A percentile compares a stretch with the other conserved stretches of the same genome.
Conservation (phyloP, 805 yeast species). For the Limtongia smithiae region DNA sequence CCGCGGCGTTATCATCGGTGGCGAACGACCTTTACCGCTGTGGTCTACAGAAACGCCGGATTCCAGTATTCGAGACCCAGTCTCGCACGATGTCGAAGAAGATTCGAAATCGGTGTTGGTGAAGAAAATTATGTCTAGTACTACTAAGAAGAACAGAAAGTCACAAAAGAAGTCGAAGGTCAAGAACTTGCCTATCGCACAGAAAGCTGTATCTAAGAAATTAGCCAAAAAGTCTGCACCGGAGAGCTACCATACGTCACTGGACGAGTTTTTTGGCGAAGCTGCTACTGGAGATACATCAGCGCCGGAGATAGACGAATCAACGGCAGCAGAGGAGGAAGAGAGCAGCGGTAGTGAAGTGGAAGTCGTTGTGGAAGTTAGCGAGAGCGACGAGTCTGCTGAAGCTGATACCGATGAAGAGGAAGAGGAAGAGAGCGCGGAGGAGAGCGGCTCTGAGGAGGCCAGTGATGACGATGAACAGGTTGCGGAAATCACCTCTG, state of each 20-base stretch:
- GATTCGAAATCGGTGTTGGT: neutral
- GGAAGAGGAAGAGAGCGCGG: slow-evolving; percentile 39
- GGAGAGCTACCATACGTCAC: slow-evolving; percentile 29
- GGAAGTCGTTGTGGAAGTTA: slow-evolving; percentile 35
- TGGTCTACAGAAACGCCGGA: slow-evolving; percentile 47
- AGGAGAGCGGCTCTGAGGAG: slow-evolving; percentile 37
- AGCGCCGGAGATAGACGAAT: slow-evolving; percentile 30
- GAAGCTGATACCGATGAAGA: slow-evolving; percentile 37
- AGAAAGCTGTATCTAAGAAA: slow-evolving; percentile 5
- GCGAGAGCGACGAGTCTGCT: slow-evolving; percentile 33
- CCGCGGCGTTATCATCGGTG: slow-evolving; percentile 36
- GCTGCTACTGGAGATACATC: slow-evolving; percentile 27
- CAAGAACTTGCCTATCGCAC: neutral
- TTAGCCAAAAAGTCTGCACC: neutral
- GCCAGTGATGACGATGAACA: slow-evolving; percentile 32
- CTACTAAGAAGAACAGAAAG: slow-evolving; percentile 11
- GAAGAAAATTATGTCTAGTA: neutral
- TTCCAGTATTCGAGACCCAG: slow-evolving; percentile 34
- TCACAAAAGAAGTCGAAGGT: slow-evolving; percentile 3
- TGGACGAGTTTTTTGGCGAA: slow-evolving; percentile 79
- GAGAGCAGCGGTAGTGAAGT: slow-evolving; percentile 29
- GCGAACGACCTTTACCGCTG: slow-evolving; percentile 38
- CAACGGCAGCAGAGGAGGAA: slow-evolving; percentile 30
- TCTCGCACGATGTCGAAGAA: neutral
- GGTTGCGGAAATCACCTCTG: slow-evolving; percentile 30